Evolutionary conservation across 768 basidiomycete species (phyloP).

Genomic region (Lyophyllum atratum): DNA sequence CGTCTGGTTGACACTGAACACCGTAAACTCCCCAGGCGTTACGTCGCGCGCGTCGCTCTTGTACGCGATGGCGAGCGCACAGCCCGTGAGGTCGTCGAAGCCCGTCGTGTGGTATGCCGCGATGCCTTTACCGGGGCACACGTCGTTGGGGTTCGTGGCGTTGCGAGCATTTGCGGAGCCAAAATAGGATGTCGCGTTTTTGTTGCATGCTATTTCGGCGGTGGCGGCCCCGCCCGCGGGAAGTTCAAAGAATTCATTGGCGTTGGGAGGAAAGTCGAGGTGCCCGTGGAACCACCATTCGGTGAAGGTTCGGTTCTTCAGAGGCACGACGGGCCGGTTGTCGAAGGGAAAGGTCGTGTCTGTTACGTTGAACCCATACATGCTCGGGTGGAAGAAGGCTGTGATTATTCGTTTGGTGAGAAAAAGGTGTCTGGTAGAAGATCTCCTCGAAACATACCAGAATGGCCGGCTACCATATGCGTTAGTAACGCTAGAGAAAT

Average conservation of each 20-base stretch:
- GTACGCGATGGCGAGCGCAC: no score
- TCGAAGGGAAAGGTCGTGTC: slow-evolving; percentile 54
- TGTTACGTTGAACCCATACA: slow-evolving; percentile 75
- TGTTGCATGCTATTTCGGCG: slow-evolving; percentile 59
- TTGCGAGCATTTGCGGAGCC: slow-evolving; percentile 54
- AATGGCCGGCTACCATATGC: not conserved
- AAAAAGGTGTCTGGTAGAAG: slow-evolving; percentile 12
- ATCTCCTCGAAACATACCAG: slow-evolving; percentile 28
- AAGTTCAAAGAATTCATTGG: no score
- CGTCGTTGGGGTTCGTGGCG: slow-evolving; percentile 34
- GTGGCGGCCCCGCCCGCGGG: slow-evolving; percentile 58
- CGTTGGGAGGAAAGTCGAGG: slow-evolving; percentile 57
- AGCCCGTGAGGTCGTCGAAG: no score
- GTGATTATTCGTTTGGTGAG: no score
- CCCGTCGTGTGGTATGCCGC: no score
- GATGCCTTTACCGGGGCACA: no score
- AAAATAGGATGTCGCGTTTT: slow-evolving; percentile 60
- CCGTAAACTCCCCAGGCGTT: no score
- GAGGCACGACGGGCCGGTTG: slow-evolving; percentile 57
- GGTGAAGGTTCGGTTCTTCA: slow-evolving; percentile 52
- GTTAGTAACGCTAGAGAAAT: not conserved
- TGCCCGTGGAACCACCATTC: slow-evolving; percentile 68
- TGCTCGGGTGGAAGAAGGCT: no score
- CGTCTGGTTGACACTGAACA: no score
- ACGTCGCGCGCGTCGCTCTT: no score